These are phyloP conservation scores for Candida glucosophila DNA, from an alignment of 1,139 yeast species.

Conservation along the genomic window DNA sequence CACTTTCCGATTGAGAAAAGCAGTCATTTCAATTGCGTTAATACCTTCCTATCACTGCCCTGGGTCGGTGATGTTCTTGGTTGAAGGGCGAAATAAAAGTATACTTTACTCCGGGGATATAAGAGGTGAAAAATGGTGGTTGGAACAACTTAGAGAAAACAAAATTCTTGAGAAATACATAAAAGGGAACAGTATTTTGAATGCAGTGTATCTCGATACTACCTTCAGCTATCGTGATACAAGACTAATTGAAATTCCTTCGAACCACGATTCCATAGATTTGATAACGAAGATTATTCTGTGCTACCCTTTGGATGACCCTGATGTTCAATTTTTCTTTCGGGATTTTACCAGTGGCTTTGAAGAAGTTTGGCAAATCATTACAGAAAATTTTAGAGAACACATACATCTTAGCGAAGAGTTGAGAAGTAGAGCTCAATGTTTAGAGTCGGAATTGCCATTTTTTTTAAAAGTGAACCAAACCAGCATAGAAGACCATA, in stretches of 20 bases:
- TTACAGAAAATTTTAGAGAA: conserved; percentile 23
- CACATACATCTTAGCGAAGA: conserved; percentile 23
- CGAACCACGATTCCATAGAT: conserved; percentile 35
- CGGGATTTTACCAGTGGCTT: conserved; percentile 41
- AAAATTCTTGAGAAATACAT: conserved; percentile 38
- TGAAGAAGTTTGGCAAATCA: conserved; percentile 45
- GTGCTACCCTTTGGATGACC: conserved; percentile 34
- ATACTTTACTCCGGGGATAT: conserved; percentile 53
- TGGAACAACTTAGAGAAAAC: conserved; percentile 25
- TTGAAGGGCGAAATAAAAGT: conserved; percentile 25
- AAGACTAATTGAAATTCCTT: conserved; percentile 37
- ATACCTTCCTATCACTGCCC: conserved; percentile 53
- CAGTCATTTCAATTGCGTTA: conserved; percentile 14
- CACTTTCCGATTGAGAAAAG: conserved; percentile 7
- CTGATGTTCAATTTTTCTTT: conserved; percentile 32
- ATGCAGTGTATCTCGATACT: conserved; percentile 48
- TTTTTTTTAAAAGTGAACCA: no score
- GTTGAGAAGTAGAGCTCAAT: conserved; percentile 11
- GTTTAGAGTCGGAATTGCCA: not conserved
- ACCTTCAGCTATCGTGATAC: conserved; percentile 45
- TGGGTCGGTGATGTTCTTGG: conserved; percentile 50
- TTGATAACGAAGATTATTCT: conserved; percentile 23
- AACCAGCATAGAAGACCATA: no score
- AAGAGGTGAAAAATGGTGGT: conserved; percentile 52
- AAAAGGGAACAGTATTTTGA: conserved; percentile 23